Evolutionary conservation across 495 filamentous ascomycete species (phyloP).

Genomic region (Pyronema domesticum): DNA sequence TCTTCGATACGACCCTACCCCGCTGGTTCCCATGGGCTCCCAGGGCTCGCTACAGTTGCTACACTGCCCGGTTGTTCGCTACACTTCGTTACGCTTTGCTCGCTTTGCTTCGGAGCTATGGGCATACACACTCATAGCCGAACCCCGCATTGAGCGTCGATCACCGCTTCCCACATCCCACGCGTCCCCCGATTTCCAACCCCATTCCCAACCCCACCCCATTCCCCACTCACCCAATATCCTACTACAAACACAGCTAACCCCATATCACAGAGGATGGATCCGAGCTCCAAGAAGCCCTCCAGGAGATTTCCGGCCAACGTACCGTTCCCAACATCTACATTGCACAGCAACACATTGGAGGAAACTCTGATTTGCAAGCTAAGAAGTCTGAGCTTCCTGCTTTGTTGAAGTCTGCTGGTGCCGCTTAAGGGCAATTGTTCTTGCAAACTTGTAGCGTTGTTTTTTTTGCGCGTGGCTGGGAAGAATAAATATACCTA

Average conservation of each 20-base stretch:
- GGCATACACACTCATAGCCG: too few relatives aligned
- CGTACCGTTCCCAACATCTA: conserved; percentile 87
- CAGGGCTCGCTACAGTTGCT: too few relatives aligned
- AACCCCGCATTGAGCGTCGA: too few relatives aligned
- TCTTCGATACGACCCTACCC: too few relatives aligned
- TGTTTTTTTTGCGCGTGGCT: neutral
- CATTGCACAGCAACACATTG: conserved; percentile 78
- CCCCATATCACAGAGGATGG: conserved; percentile 45
- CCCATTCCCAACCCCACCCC: too few relatives aligned
- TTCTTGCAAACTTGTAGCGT: neutral
- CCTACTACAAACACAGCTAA: neutral
- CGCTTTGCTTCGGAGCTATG: too few relatives aligned
- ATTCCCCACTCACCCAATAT: neutral
- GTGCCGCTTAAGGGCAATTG: conserved; percentile 34
- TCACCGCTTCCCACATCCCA: too few relatives aligned
- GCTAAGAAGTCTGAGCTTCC: conserved; percentile 39
- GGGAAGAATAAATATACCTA: too few relatives aligned
- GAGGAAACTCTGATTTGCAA: conserved; percentile 90
- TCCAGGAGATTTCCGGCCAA: conserved; percentile 63
- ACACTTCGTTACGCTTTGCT: neutral
- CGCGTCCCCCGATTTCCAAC: too few relatives aligned
- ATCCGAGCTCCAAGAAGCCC: conserved; percentile 61
- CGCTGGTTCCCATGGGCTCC: too few relatives aligned
- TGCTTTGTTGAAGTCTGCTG: conserved; percentile 43
- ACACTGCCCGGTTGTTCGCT: too few relatives aligned